Percentiles rank a stretch among this genome's conserved stretches.
These are phyloP conservation scores for Didymella exigua DNA, from an alignment of 2,329 filamentous ascomycete genomes.

Conservation along the genomic window DNA sequence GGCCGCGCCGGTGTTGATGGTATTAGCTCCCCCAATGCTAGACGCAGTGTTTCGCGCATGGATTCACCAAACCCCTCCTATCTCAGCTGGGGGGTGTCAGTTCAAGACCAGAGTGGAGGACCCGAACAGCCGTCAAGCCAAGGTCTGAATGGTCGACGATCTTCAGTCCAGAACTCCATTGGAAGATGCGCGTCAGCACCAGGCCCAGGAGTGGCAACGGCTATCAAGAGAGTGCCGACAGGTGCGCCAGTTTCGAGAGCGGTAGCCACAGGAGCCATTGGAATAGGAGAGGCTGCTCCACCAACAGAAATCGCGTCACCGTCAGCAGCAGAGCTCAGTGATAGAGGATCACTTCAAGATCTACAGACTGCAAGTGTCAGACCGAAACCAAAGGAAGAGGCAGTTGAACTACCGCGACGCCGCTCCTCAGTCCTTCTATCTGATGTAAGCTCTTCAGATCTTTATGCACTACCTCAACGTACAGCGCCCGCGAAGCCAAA, in stretches of 20 bases:
- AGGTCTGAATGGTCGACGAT: too few species aligned
- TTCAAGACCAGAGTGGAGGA: too few species aligned
- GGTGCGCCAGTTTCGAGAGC: background rate
- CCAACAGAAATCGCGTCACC: background rate
- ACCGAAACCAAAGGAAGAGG: background rate
- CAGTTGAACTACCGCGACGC: background rate
- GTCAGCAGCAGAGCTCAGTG: background rate
- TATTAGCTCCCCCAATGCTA: too few species aligned
- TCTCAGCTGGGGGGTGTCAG: too few species aligned
- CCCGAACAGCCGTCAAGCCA: too few species aligned
- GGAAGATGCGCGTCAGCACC: background rate
- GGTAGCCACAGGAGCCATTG: background rate
- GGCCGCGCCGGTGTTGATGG: too few species aligned
- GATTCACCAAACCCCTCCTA: too few species aligned
- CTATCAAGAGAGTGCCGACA: background rate
- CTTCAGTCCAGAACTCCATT: too few species aligned
- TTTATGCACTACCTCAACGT: too few species aligned
- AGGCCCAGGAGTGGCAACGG: background rate
- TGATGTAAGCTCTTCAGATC: background rate
- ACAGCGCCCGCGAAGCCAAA: too few species aligned
- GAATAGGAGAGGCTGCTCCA: background rate
- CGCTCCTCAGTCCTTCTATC: background rate
- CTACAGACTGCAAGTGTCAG: background rate
- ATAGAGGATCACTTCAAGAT: background rate
- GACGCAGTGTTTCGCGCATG: too few species aligned